Base-by-base conservation (phyloP, 768 basidiomycete genomes). In the Auriculariales sp. region DNA sequence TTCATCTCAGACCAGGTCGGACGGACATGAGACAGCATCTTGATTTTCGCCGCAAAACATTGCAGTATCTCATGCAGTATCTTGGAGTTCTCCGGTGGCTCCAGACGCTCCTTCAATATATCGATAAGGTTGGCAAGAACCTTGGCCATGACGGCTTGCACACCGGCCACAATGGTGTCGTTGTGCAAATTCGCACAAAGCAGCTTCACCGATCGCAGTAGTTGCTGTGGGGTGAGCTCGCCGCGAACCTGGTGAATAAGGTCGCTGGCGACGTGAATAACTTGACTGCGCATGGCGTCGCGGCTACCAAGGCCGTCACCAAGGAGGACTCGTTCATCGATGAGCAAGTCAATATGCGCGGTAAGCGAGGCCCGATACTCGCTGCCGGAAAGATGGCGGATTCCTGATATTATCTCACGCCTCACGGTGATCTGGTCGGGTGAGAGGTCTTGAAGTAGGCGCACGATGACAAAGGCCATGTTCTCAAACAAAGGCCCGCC, bases 371-470 rank as follows among this genome's bases (percentile, higher is more conserved):
- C 74, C 45, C 90, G 74, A 58, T 89, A 81, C 14, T 80, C 75
- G 12, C 82, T 83, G 14, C 76, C 79, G 54, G 92, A 75, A 19
- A 98, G 75, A 64, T 98, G 93, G 35, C 94, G 77, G 47, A 94
- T 82, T 10, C 92, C 91, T 11, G 94, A 82, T 69, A 94, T 79
- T 46, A 97, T 84, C 90, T 66, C 94, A 73, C 17, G 89, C 73
- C 7, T 77, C 69, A 12, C 90, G 6, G 39, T 19, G 15, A 44
- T 83, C 7, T 83, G 83, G 59, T 85, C 88, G 0, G 83, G 73
- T 32, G 95, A 93, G 60, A 92, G 92, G 62, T 98, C 93, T 60
- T 95, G 87, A 45, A 98, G 71, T 28, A 98, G 70, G n/a, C 95
- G 76, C 29, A 98, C 66, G 27, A 85, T 81, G 19, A 80, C 77